Conservation (phyloP, 352 stramenopile genomes). For the Phytophthora macrochlamydospora region DNA sequence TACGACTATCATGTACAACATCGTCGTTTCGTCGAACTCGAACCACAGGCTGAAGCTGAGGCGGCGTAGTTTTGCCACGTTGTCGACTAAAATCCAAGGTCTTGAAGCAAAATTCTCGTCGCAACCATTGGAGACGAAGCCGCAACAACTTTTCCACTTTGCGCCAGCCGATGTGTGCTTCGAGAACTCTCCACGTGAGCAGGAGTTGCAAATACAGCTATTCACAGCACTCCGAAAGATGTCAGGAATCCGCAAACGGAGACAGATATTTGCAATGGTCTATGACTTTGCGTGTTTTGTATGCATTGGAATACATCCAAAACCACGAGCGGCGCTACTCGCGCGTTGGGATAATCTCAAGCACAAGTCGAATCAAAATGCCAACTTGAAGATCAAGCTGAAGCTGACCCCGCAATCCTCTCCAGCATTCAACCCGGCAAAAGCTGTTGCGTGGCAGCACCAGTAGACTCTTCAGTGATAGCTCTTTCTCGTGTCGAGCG, state of each 20-base stretch:
- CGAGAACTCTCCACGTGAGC: background rate
- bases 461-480: too few species aligned
- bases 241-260: background rate
- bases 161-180: background rate
- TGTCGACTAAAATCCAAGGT: slow-evolving; percentile 1
- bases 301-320: background rate
- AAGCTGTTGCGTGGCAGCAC: background rate
- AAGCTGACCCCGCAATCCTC: background rate
- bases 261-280: background rate
- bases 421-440: background rate
- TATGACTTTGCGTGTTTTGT: background rate
- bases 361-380: background rate
- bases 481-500: too few species aligned
- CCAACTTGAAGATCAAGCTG: background rate
- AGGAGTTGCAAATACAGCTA: background rate
- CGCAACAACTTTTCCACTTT: background rate
- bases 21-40: background rate
- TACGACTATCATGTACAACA: slow-evolving; percentile 6
- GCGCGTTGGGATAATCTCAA: background rate
- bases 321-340: background rate
- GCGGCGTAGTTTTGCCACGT: background rate
- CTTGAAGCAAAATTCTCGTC: too few species aligned
- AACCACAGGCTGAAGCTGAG: background rate
- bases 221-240: background rate
- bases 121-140: background rate